Evolutionary conservation across 306 rosid genomes (phyloP).

Genomic region (Fragaria iinumae): DNA sequence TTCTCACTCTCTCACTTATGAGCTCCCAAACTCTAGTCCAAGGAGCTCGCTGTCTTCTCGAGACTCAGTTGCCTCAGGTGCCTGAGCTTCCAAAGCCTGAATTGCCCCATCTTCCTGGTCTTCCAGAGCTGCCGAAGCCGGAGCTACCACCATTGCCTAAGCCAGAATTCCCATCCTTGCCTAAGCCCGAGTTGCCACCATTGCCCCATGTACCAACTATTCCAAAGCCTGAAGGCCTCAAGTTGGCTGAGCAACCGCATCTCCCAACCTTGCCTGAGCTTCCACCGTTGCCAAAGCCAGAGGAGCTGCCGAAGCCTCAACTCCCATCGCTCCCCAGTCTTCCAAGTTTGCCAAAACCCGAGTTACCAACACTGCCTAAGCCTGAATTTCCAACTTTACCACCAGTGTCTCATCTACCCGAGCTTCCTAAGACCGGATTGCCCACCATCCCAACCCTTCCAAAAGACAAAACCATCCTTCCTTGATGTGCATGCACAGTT

Average conservation of each 20-base stretch:
- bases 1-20: conserved; percentile 30
- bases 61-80: not conserved
- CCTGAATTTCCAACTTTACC: conserved; percentile 20
- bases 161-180: not conserved
- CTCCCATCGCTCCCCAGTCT: conserved; percentile 7
- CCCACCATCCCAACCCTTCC: conserved; percentile 17
- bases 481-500: conserved; percentile 1
- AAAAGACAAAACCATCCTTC: not conserved
- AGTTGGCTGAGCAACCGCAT: conserved; percentile 19
- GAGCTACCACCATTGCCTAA: not conserved
- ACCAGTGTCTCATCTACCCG: conserved; percentile 14
- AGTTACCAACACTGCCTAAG: conserved; percentile 18
- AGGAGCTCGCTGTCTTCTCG: conserved; percentile 38
- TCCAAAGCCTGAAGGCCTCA: conserved; percentile 13
- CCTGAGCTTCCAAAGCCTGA: conserved; percentile 19
- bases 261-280: conserved; percentile 13
- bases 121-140: conserved; percentile 17
- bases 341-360: conserved; percentile 2
- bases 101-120: conserved; percentile 25
- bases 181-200: not conserved
- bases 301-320: conserved; percentile 5
- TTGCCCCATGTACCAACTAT: conserved; percentile 4
- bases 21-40: conserved; percentile 26
- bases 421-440: conserved; percentile 5
- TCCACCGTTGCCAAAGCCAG: conserved; percentile 9